Base-by-base conservation (phyloP, 352 stramenopile species). In the Bremia lactucae region DNA sequence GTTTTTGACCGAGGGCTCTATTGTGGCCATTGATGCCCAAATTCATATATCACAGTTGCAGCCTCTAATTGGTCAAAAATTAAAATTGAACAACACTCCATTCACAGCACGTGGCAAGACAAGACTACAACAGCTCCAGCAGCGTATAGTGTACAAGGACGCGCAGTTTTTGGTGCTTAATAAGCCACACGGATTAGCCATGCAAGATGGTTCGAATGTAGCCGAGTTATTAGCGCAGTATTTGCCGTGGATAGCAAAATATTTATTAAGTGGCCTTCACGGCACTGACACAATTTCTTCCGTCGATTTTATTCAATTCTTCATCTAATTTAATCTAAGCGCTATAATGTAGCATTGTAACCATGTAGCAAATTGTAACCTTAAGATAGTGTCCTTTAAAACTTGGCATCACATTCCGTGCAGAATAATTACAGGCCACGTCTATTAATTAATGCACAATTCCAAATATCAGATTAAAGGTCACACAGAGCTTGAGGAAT, bases 101-200 rank as follows among this genome's bases (percentile, higher is more conserved):
- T 3, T 20, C 19, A 15, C 2, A 18, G 11, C 3, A 36, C 9
- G 5, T 25, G 29, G 56, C 23, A 38, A 10, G 23, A 56, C 16
- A 47, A 34, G 28, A 41, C 39, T 68, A 24, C 42, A 63, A 20
- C 29, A 45, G 0, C 42, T 85, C 25, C 20, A 67, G 13, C 20
- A 55, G 29, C 46, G 72, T 1, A 18, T 87, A 7, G 40, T 78
- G 36, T 70, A 76, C 49, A 31, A 51, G 15, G 65, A 87, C 48
- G 34, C 50, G 28, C 77, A 85, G 37, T 87, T 63, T 49, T 31
- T 84, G 36, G 48, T 81, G 33, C 60, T 87, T 15, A 61, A 87
- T 49, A 87, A 87, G 40, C 75, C 75, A 1, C 57, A 68, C n/a
- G 72, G 72, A 34, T 57, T 87, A 36, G 75, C 72, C 18, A 68